Conservation (phyloP, 257 asterid genomes). For the Solanum dulcamara region DNA sequence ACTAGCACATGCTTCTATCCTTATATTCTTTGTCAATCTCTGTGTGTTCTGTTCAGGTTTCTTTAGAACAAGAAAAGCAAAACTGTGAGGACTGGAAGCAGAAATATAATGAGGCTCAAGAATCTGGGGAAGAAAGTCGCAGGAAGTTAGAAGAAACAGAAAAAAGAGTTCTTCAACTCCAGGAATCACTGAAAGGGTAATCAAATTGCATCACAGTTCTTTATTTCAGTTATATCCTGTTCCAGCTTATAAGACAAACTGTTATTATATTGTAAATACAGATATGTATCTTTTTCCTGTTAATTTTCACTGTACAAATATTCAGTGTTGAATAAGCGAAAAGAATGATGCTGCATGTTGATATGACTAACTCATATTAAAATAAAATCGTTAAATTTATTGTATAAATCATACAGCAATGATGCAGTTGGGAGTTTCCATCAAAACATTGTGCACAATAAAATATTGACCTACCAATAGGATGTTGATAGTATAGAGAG, state of each 20-base stretch:
- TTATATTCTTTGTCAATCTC: neutral
- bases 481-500: neutral
- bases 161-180: constrained; percentile 51
- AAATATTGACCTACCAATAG: neutral
- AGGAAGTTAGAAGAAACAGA: constrained; percentile 77
- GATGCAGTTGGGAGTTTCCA: neutral
- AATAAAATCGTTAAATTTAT: neutral
- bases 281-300: neutral
- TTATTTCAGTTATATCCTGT: neutral
- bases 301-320: neutral
- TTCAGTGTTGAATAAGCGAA: neutral
- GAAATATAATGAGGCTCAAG: constrained; percentile 53
- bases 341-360: neutral
- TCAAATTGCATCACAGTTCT: neutral
- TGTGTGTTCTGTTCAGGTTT: constrained; percentile 28
- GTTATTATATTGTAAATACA: neutral
- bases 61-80: constrained; percentile 49
- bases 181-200: constrained; percentile 83
- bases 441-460: neutral
- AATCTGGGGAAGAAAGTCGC: constrained; percentile 45
- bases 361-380: neutral
- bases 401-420: neutral
- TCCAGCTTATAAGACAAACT: neutral
- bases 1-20: neutral
- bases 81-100: constrained; percentile 40